Percentiles rank a stretch among this genome's conserved stretches.
Evolutionary conservation across 1,139 yeast species (phyloP).

Genomic region (Yamadazyma kanchanaburiensis): DNA sequence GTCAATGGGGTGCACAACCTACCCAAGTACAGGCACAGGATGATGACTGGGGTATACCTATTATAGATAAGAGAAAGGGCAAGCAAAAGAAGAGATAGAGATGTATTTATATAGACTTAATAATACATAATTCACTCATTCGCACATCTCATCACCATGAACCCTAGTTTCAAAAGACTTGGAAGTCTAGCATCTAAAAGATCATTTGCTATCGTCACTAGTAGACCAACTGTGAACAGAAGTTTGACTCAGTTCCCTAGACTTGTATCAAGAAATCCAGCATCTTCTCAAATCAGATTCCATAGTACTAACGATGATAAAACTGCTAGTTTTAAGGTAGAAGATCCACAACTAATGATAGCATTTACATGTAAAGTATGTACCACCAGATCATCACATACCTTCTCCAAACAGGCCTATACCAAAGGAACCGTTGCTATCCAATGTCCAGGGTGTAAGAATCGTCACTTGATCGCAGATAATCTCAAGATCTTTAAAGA

Average conservation of each 20-base stretch:
- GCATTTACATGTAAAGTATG: constrained; percentile 94
- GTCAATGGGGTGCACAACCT: constrained; percentile 11
- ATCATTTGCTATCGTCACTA: too few species aligned
- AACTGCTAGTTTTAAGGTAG: constrained; percentile 35
- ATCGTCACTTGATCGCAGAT: constrained; percentile 89
- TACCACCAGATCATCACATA: constrained; percentile 77
- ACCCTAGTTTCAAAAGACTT: too few species aligned
- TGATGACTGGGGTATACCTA: constrained; percentile 12
- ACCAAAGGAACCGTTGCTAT: constrained; percentile 82
- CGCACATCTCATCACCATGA: too few species aligned
- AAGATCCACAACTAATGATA: constrained; percentile 75
- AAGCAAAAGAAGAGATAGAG: constrained; percentile 8
- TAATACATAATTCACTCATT: too few species aligned
- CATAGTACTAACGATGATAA: constrained; percentile 4
- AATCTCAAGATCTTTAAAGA: constrained; percentile 84
- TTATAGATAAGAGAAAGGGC: constrained; percentile 12
- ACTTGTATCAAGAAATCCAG: too few species aligned
- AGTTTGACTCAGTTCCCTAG: too few species aligned
- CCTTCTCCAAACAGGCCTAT: constrained; percentile 89
- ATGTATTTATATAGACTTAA: too few species aligned
- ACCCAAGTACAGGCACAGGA: constrained; percentile 2
- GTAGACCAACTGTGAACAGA: too few species aligned
- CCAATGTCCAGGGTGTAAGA: constrained; percentile 89
- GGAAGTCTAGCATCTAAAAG: too few species aligned
- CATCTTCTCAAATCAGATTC: neutral